Percentiles rank a stretch among this genome's conserved stretches.
Conservation (phyloP, 2,329 filamentous ascomycete species). For the Ramularia endophylla region DNA sequence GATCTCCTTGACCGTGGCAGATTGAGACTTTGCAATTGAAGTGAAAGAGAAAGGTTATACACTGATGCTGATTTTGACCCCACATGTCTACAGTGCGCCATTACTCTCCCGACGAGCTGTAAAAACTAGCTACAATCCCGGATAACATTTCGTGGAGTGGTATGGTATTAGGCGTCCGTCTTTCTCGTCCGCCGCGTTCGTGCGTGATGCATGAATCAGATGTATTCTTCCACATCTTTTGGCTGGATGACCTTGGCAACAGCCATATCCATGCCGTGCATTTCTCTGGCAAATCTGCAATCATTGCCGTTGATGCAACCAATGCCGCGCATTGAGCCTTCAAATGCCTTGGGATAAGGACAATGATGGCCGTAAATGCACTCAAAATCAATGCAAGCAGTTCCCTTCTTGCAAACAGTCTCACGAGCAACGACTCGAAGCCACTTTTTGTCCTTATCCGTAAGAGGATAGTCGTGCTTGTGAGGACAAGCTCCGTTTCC, state of each 20-base stretch:
- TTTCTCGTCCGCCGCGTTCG: no score
- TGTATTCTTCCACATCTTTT: conserved; percentile 11
- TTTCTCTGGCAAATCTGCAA: conserved; percentile 53
- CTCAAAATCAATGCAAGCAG: conserved; percentile 51
- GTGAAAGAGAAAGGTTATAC: no score
- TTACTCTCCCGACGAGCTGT: no score
- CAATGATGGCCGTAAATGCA: conserved; percentile 62
- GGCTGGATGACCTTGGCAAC: conserved; percentile 44
- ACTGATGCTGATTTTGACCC: no score
- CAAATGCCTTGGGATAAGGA: conserved; percentile 41
- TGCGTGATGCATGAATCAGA: not conserved
- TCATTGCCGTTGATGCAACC: conserved; percentile 53
- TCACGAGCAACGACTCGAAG: conserved; percentile 56
- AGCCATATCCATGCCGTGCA: conserved; percentile 54
- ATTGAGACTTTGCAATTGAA: no score
- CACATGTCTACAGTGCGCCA: no score
- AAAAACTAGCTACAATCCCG: no score
- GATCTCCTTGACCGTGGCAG: no score
- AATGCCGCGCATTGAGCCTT: conserved; percentile 43
- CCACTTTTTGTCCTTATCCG: conserved; percentile 47
- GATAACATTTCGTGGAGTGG: no score
- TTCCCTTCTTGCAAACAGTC: conserved; percentile 55
- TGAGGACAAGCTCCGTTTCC: conserved; percentile 50
- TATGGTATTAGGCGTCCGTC: no score
- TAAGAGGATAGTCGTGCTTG: conserved; percentile 48